These are phyloP conservation scores for Apodospora peruviana DNA, from an alignment of 495 filamentous ascomycete genomes.

Conservation along the genomic window DNA sequence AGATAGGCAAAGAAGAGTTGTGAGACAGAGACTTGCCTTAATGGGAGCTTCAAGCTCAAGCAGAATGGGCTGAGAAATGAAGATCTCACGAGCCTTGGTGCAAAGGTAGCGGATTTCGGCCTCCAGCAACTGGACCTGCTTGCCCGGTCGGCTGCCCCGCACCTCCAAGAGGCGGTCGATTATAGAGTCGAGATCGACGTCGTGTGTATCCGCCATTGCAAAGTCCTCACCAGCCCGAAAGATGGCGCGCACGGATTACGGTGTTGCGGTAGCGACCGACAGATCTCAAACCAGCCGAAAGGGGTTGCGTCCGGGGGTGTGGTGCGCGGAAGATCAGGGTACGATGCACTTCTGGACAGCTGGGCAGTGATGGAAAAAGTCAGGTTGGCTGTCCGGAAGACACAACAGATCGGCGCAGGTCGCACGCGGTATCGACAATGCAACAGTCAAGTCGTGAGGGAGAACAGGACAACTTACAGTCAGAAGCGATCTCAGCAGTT, in stretches of 20 bases:
- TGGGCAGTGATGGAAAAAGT: slow-evolving; percentile 6
- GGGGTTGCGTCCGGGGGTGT: slow-evolving; percentile 4
- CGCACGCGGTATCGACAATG: neutral
- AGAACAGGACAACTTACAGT: slow-evolving; percentile 11
- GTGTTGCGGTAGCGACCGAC: slow-evolving; percentile 26
- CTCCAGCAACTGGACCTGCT: slow-evolving; percentile 96
- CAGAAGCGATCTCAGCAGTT: slow-evolving; percentile 30
- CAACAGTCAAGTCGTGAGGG: too few relatives aligned
- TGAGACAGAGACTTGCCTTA: slow-evolving; percentile 61
- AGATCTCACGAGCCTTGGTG: slow-evolving; percentile 98
- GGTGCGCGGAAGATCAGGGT: slow-evolving; percentile 12
- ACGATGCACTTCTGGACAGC: slow-evolving; percentile 27
- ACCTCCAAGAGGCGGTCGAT: slow-evolving; percentile 98
- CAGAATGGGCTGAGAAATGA: slow-evolving; percentile 98
- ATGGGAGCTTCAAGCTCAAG: slow-evolving; percentile 97
- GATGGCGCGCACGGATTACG: slow-evolving; percentile 26
- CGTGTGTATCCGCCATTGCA: slow-evolving; percentile 90
- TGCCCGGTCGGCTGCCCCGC: slow-evolving; percentile 93
- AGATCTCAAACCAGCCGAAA: slow-evolving; percentile 15
- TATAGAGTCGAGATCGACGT: slow-evolving; percentile 98
- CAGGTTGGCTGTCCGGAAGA: neutral
- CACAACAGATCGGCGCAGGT: neutral
- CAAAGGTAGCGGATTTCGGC: slow-evolving; percentile 96
- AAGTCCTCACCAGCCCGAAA: slow-evolving; percentile 38
- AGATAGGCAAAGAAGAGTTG: neutral